Conservation (phyloP, 176 grass and related monocot genomes). For the Triticum urartu region DNA sequence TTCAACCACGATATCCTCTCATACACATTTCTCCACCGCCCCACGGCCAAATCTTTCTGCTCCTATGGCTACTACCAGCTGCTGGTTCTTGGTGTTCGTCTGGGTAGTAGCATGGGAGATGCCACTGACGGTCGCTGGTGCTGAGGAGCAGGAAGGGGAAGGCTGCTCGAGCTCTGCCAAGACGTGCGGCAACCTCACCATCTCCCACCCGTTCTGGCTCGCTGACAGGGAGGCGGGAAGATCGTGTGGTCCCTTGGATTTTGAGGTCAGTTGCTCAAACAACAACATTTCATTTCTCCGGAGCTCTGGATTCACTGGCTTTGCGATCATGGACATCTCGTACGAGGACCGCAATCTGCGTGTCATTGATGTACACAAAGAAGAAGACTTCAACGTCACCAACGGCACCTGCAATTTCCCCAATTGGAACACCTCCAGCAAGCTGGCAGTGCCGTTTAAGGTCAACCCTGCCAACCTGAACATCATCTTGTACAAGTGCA, state of each 20-base stretch:
- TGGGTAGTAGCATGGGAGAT: neutral
- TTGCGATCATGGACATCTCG: neutral
- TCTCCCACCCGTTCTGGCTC: neutral
- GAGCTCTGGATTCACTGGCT: neutral
- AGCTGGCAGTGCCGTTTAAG: neutral
- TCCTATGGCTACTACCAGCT: too few species aligned
- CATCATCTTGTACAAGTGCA: neutral
- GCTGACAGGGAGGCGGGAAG: accelerated
- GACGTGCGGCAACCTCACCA: neutral
- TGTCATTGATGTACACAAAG: neutral
- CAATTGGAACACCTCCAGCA: neutral
- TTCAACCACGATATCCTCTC: too few species aligned
- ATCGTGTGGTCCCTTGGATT: neutral
- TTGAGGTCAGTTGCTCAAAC: neutral
- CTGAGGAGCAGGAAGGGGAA: too few species aligned
- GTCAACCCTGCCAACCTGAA: neutral
- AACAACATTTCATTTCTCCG: neutral
- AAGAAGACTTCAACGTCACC: accelerated
- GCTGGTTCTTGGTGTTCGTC: neutral
- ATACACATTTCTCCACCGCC: too few species aligned
- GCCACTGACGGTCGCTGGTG: neutral
- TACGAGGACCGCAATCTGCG: neutral
- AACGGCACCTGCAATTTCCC: accelerated
- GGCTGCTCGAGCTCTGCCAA: too few species aligned
- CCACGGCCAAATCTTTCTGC: too few species aligned